Conservation (phyloP, 1,139 yeast genomes). For the Hemisphaericaspora xylofermentans region DNA sequence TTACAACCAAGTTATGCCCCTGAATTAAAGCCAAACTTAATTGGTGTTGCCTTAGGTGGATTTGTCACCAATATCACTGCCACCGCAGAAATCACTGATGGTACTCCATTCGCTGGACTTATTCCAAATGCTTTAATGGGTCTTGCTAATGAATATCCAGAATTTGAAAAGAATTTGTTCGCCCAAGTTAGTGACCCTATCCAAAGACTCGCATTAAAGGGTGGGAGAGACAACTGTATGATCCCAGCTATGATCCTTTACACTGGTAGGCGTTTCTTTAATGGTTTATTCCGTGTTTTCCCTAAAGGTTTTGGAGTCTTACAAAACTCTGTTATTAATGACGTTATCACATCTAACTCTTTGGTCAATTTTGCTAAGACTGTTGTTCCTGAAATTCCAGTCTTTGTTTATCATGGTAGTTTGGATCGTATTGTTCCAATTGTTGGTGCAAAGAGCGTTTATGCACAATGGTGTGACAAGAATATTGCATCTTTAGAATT, state of each 20-base stretch:
- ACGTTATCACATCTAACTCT: constrained; percentile 21
- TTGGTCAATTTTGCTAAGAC: constrained; percentile 15
- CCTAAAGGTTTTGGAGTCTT: constrained; percentile 21
- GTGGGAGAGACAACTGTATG: constrained; percentile 14
- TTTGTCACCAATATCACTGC: not conserved
- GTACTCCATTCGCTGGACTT: not conserved
- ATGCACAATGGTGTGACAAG: constrained; percentile 7
- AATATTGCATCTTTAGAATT: not conserved
- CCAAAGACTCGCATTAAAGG: constrained; percentile 1
- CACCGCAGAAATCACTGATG: not conserved
- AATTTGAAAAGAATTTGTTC: not conserved
- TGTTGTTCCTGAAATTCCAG: constrained; percentile 30
- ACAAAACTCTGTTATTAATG: constrained; percentile 1
- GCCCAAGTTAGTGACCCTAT: not conserved
- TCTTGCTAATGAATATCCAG: not conserved
- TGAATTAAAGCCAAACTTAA: not conserved
- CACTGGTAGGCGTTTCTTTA: constrained; percentile 15
- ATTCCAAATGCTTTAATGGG: not conserved
- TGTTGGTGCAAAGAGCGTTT: constrained; percentile 23
- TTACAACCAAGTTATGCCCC: not conserved
- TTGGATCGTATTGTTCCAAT: constrained; percentile 32
- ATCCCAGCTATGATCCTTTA: constrained; percentile 13
- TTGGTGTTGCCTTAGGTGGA: not conserved
- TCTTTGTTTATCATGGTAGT: constrained; percentile 34
- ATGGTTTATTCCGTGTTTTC: constrained; percentile 18